Evolutionary conservation across 768 basidiomycete species (phyloP).

Genomic region (Suillus subalutaceus): DNA sequence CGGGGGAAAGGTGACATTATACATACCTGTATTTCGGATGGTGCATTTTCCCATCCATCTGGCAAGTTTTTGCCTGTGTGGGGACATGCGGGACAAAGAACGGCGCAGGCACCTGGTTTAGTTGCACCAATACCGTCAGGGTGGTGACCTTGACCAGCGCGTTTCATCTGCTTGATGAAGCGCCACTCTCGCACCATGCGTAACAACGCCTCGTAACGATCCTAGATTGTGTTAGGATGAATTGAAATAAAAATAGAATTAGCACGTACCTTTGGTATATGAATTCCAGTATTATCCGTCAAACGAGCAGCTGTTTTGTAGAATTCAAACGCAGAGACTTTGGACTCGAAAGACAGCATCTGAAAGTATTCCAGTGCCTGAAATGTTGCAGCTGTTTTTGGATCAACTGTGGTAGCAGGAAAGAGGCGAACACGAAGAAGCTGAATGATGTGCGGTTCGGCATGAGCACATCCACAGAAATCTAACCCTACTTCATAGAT

Average conservation of each 20-base stretch:
- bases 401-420: neutral
- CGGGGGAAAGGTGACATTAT: neutral
- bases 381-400: neutral
- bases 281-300: neutral
- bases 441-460: slow-evolving; percentile 13
- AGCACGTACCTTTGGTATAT: neutral
- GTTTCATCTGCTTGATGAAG: neutral
- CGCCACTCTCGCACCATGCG: neutral
- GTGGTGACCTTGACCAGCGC: neutral
- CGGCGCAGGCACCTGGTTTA: neutral
- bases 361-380: neutral
- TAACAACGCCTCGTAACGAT: neutral
- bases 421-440: slow-evolving; percentile 8
- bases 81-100: slow-evolving; percentile 10
- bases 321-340: neutral
- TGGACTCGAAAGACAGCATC: neutral
- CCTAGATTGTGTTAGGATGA: neutral
- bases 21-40: neutral
- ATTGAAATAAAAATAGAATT: neutral
- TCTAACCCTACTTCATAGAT: slow-evolving; percentile 22
- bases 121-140: neutral
- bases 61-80: slow-evolving; percentile 12
- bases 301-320: neutral
- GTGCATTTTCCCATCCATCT: slow-evolving; percentile 4
- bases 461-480: slow-evolving; percentile 16